Evolutionary conservation across 495 filamentous ascomycete genomes (phyloP).

Genomic region (Staphylotrichum tortipilum): DNA sequence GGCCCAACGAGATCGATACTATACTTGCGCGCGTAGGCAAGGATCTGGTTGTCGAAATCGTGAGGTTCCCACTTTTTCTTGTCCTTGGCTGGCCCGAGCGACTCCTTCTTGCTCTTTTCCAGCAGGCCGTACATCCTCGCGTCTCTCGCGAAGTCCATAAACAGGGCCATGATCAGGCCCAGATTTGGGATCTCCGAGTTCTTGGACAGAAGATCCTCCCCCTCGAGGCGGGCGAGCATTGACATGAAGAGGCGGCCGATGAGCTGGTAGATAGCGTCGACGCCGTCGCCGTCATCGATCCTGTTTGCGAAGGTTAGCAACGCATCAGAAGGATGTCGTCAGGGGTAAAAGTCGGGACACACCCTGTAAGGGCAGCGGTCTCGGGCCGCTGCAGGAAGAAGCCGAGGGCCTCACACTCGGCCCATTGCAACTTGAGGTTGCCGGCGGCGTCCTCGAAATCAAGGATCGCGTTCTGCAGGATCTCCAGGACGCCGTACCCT

Average conservation of each 20-base stretch:
- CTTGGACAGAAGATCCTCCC: slow-evolving; percentile 15
- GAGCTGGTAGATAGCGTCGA: slow-evolving; percentile 13
- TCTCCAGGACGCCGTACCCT: slow-evolving; percentile 27
- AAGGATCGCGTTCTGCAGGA: slow-evolving; percentile 31
- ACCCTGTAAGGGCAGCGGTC: too few species aligned
- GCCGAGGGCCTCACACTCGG: slow-evolving; percentile 24
- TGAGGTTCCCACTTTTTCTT: slow-evolving; percentile 16
- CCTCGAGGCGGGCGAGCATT: slow-evolving; percentile 30
- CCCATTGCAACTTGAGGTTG: slow-evolving; percentile 30
- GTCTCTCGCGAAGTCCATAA: slow-evolving; percentile 11
- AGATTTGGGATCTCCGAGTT: slow-evolving; percentile 24
- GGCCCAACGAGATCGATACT: slow-evolving; percentile 19
- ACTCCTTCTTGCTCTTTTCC: neutral
- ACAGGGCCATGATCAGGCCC: slow-evolving; percentile 29
- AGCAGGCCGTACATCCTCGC: slow-evolving; percentile 5
- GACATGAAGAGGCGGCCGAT: slow-evolving; percentile 30
- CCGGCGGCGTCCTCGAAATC: slow-evolving; percentile 27
- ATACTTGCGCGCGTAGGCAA: slow-evolving; percentile 19
- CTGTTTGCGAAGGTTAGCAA: neutral
- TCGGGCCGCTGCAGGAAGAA: too few species aligned
- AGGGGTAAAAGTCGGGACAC: too few species aligned
- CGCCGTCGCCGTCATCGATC: slow-evolving; percentile 22
- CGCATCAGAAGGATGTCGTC: too few species aligned
- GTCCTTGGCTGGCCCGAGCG: slow-evolving; percentile 12
- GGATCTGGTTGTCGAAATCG: slow-evolving; percentile 11